Base-by-base conservation (phyloP, 108 stramenopile genomes). In the Craspedostauros australis region DNA sequence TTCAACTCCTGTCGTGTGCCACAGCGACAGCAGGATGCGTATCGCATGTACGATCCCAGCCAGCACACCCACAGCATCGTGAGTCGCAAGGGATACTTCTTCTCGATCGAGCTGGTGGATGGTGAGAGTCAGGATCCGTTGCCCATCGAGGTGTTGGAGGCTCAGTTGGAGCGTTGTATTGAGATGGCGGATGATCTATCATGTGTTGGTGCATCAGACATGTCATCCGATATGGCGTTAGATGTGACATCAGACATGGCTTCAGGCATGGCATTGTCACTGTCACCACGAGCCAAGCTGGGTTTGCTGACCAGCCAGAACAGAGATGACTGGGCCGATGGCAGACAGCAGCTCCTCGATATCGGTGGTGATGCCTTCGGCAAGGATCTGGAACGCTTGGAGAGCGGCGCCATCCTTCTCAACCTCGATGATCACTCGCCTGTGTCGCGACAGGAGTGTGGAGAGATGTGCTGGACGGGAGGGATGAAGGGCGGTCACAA, bases 1-100 rank as follows among this genome's bases (percentile, higher is more conserved):
- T 79, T 85, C 54, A 51, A 85, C 38, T 63, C 84, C 20, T 82
- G 78, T 48, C 72, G 84, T 0, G 53, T 85, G 33, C 84, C 84
- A 11, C 34, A 28, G 30, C 15, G 27, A 23, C 64, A 64, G 5
- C 70, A 72, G 25, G 84, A 85, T 44, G 18, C 48, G 0, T 72
- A 72, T 57, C 62, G 54, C 9, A 54, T 85, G 14, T 80, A 82
- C 40, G 74, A 80, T 56, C 74, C 80, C 3, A 65, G 46, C 12
- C 26, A 26, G 18, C 34, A 57, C 50, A 73, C 46, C 18, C 84
- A 85, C 54, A 53, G 72, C 32, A 60, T 77, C 6, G 80, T 85
- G 24, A 53, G 68, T 19, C 51, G 73, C 11, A 73, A 46, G 51
- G 80, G 79, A 0, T 63, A 75, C 29, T 82, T 79, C 66, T 82